Evolutionary conservation across 2,329 filamentous ascomycete species (phyloP), one percentile per base, ranked within the genome.

Genomic region (Ophiostoma tasmaniense): DNA sequence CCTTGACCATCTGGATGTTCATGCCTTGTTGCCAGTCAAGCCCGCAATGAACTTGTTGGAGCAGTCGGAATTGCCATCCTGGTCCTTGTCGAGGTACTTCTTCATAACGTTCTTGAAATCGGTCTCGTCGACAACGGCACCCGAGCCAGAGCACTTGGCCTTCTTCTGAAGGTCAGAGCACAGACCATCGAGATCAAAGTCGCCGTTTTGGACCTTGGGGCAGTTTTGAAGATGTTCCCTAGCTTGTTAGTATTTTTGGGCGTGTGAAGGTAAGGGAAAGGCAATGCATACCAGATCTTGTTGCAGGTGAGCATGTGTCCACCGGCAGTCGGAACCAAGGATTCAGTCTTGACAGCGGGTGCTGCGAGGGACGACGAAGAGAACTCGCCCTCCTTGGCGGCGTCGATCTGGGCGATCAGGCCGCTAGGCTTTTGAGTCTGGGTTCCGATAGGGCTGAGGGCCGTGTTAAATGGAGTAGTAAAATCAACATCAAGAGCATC

Each of bases 101-200:
- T 82, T 85, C 80, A 94, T 84, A 67, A 93, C 90, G 55, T 84
- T 86, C 76, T 97, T 90, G 74, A 98, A 96, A 75, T 98, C 93
- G 68, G 87, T 87, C 80, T 96, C 89, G 71, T 93, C 90, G 30
- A 99, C 91, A 22, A 97, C 92, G 14, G 96, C 92, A 20, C 95
- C 94, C 22, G 85, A 90, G 73, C 96, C 91, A 0, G 93, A 96
- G 78, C 95, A 99, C 76, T 94, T 95, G 70, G 95, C 95, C 81
- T 99, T 99, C 77, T 93, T 91, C 73, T 94, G 91, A 17, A 99
- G 86, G 77, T 99, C 93, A 4, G 90, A 90, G 80, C 95, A 99
- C 30, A 99, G 85, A 42, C 90, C 89, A 76, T 99, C 95, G 66
- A 99, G 90, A 73, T 99, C 95, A 73, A 98, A 92, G 74, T 96